Percentiles rank a stretch among this genome's conserved stretches.
Evolutionary conservation across 441 rosid species (phyloP).

Genomic region (Populus trichocarpa): DNA sequence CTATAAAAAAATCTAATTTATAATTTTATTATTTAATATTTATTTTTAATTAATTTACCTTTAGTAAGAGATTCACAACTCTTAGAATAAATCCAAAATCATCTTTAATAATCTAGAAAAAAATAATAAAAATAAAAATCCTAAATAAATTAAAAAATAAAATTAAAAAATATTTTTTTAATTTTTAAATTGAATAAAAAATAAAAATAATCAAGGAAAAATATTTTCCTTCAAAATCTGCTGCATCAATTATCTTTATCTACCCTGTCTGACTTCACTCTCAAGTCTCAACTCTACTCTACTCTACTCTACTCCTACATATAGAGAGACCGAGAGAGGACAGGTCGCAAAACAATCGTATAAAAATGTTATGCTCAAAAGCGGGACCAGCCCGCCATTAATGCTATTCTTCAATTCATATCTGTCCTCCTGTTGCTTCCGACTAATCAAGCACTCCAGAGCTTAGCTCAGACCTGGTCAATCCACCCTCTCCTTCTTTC

Average conservation of each 20-base stretch:
- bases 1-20: too few species aligned
- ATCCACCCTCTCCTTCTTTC: slow-evolving; percentile 16
- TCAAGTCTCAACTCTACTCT: background rate
- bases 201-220: background rate
- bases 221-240: background rate
- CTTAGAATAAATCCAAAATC: background rate
- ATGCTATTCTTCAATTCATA: slow-evolving; percentile 31
- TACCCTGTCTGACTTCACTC: slow-evolving; percentile 23
- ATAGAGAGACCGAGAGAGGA: background rate
- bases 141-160: too few species aligned
- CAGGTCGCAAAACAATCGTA: background rate
- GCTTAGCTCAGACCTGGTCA: slow-evolving; percentile 13
- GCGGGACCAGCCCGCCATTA: slow-evolving; percentile 44
- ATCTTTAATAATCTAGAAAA: background rate
- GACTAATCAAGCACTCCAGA: background rate
- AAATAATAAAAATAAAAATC: slow-evolving; percentile 13
- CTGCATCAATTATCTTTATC: background rate
- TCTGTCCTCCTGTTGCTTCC: slow-evolving; percentile 5
- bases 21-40: too few species aligned
- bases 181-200: too few species aligned
- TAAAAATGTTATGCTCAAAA: slow-evolving; percentile 17
- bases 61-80: too few species aligned
- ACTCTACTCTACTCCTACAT: background rate
- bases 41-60: background rate
- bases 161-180: too few species aligned